A percentile compares a stretch with the other conserved stretches of the same genome.
Evolutionary conservation across 805 yeast species (phyloP).

Genomic region (Starmera dryadoides): DNA sequence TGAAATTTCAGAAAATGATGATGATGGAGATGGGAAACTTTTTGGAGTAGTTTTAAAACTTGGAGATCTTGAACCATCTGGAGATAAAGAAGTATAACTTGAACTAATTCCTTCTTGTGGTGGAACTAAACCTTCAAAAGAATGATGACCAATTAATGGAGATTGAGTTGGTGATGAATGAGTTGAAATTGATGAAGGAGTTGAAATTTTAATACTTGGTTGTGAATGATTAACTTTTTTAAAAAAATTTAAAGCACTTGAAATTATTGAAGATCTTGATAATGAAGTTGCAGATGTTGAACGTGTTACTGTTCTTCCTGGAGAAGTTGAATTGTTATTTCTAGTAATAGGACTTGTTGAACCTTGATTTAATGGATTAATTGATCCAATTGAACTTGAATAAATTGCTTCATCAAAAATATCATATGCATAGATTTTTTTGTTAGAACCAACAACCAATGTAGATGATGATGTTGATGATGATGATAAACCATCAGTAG

Average conservation of each 20-base stretch:
- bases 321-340: not conserved
- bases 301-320: slow-evolving; percentile 5
- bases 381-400: slow-evolving; percentile 13
- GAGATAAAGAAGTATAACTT: not conserved
- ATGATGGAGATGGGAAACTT: slow-evolving; percentile 9
- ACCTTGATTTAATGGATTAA: not conserved
- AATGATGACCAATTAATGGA: slow-evolving; percentile 1
- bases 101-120: slow-evolving; percentile 3
- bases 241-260: slow-evolving; percentile 18
- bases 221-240: slow-evolving; percentile 10
- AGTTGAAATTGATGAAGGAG: not conserved
- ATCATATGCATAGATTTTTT: slow-evolving; percentile 52
- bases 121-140: too few relatives aligned
- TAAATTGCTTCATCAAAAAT: slow-evolving; percentile 62
- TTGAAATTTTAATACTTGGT: not conserved
- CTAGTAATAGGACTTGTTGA: not conserved
- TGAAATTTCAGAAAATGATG: slow-evolving; percentile 16
- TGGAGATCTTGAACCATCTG: slow-evolving; percentile 4
- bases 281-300: slow-evolving; percentile 13
- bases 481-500: slow-evolving; percentile 4
- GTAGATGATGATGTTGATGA: slow-evolving; percentile 9
- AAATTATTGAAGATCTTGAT: slow-evolving; percentile 15
- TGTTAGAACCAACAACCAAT: slow-evolving; percentile 8
- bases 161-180: not conserved
- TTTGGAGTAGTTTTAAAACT: slow-evolving; percentile 2